Conservation (phyloP, 768 basidiomycete species). For the Boletus rubroflammeus region DNA sequence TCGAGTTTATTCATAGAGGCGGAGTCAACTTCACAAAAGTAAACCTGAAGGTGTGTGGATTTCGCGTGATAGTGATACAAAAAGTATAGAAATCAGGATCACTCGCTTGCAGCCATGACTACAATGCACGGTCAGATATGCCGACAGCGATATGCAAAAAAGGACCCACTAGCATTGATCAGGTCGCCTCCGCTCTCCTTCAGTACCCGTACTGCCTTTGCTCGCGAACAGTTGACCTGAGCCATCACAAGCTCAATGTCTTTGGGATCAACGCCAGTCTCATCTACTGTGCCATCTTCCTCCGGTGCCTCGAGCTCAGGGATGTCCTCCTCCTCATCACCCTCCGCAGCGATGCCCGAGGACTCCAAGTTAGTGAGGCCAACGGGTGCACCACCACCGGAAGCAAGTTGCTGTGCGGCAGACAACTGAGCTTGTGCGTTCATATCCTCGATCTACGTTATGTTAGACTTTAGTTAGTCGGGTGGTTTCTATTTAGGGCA, state of each 20-base stretch:
- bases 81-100: constrained; percentile 36
- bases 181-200: constrained; percentile 92
- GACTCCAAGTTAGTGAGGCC: constrained; percentile 47
- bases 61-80: constrained; percentile 30
- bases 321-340: constrained; percentile 72
- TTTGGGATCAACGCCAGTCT: constrained; percentile 86
- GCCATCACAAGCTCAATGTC: constrained; percentile 94
- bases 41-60: constrained; percentile 14
- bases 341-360: constrained; percentile 45
- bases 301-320: constrained; percentile 82
- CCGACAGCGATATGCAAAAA: not conserved
- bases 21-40: not conserved
- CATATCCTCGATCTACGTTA: constrained; percentile 76
- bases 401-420: constrained; percentile 75
- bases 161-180: constrained; percentile 89
- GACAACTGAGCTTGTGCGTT: constrained; percentile 73
- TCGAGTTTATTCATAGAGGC: constrained; percentile 3
- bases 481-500: not conserved
- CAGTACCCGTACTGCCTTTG: constrained; percentile 86
- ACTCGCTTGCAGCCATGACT: constrained; percentile 96
- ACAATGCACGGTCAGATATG: constrained; percentile 12
- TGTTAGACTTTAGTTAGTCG: not conserved
- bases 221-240: constrained; percentile 84
- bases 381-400: constrained; percentile 41
- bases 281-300: constrained; percentile 79